Percentiles rank a stretch among this genome's conserved stretches.
Evolutionary conservation across 257 asterid genomes (phyloP).

Genomic region (Solanum ossicruentum): DNA sequence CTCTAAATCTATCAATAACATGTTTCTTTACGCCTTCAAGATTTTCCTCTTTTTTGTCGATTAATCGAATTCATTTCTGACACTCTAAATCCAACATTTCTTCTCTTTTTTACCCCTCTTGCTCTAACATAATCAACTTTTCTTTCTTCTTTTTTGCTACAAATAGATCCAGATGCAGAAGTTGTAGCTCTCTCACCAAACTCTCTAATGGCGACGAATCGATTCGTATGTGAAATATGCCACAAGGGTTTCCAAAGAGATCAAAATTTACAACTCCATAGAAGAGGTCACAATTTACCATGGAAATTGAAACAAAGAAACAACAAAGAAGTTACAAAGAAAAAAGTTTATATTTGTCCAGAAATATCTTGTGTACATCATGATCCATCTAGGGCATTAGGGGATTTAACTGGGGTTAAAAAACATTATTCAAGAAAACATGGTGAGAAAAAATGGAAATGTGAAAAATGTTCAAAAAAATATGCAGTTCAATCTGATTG

Average conservation of each 20-base stretch:
- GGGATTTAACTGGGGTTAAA: conserved; percentile 81
- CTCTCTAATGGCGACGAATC: conserved; percentile 84
- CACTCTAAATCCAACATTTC: neutral
- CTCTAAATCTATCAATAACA: neutral
- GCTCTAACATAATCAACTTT: too few relatives aligned
- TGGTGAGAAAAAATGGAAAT: conserved; percentile 95
- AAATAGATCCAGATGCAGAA: conserved; percentile 94
- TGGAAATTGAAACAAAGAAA: conserved; percentile 83
- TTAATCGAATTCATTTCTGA: too few relatives aligned
- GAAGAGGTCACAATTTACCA: conserved; percentile 87
- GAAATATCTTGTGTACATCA: conserved; percentile 79
- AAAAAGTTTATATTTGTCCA: conserved; percentile 84
- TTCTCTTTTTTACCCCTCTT: too few relatives aligned
- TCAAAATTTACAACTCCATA: conserved; percentile 80
- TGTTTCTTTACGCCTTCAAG: neutral
- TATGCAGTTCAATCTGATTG: conserved; percentile 94
- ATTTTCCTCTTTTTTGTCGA: neutral
- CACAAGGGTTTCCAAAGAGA: conserved; percentile 96
- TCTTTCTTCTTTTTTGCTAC: neutral
- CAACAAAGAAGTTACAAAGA: conserved; percentile 49
- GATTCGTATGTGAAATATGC: conserved; percentile 83
- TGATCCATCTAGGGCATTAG: conserved; percentile 72
- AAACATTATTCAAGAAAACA: conserved; percentile 80
- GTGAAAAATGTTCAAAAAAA: conserved; percentile 80
- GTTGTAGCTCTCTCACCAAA: conserved; percentile 82